Evolutionary conservation across 1,284 basidiomycete species (phyloP), one percentile per base, ranked within the genome.

Genomic region (Thelephora terrestris): DNA sequence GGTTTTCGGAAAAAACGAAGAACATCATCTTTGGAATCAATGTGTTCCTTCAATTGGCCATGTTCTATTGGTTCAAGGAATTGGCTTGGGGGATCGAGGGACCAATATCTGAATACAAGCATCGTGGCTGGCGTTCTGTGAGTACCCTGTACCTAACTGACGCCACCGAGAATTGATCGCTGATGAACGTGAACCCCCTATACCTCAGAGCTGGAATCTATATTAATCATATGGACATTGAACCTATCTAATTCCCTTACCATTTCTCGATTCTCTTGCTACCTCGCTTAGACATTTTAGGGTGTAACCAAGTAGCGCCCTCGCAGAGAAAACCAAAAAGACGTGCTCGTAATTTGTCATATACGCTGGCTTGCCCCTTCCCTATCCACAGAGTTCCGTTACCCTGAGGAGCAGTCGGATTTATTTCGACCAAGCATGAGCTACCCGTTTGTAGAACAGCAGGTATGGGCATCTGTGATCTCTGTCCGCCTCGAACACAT

Each of bases 11-110:
- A 6, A 66, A 68, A 36, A 81, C 80, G 25, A 96, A 95, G 64
- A 68, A 71, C 46, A 78, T 87, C 46, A 71, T 73, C 46, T 99
- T 97, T 61, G 76, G 74, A 0, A 55, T 82, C 4, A 66, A 77
- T 45, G 71, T 78, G 0, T 70, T 70, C 17, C 57, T 72, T n/a
- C 79, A 97, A 49, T 60, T 95, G 4, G 70, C 71, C 23, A 79
- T 79, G 50, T 98, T 96, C 72, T 93, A 87, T 87, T 97, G 91
- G 91, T 98, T 97, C 73, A 83, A 76, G 53, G 85, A 81, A 21
- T 69, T 94, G 38, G 87, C 91, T 1, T 93, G 91, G 62, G 95
- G 95, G 7, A 88, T 97, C 48, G 77, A 83, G 40, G 92, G 92
- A 1, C 84, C 88, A 2, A 76, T 96, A 52, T 76, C 76, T 49